phyloP scores from a whole-genome alignment of 2,329 filamentous ascomycete species.

The Annulohypoxylon truncatum region DNA sequence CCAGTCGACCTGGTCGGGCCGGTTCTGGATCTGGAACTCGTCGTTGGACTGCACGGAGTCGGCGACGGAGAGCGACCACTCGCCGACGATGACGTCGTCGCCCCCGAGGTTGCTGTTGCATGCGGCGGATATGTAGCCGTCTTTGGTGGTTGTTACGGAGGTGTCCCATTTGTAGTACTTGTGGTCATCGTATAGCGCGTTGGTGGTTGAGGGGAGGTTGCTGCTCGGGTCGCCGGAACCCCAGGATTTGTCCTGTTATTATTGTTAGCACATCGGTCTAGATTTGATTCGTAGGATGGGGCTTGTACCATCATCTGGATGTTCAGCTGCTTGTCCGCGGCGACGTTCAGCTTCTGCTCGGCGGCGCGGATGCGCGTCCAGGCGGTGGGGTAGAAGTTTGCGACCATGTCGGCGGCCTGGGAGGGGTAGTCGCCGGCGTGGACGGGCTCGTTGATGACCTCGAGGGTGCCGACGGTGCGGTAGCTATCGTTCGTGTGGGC shows the following conservation, averaged over 20 bases:
- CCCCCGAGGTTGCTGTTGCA: slow-evolving; percentile 59
- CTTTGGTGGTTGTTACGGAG: slow-evolving; percentile 56
- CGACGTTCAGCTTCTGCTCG: slow-evolving; percentile 55
- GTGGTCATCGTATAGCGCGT: slow-evolving; percentile 51
- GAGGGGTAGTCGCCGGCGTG: slow-evolving; percentile 42
- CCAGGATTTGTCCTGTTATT: slow-evolving; percentile 54
- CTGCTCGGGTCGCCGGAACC: slow-evolving; percentile 61
- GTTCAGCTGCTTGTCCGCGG: slow-evolving; percentile 56
- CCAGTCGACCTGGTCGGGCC: slow-evolving; percentile 58
- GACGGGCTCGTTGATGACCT: slow-evolving; percentile 64
- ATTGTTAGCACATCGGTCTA: slow-evolving; percentile 15
- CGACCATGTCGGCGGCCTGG: slow-evolving; percentile 51
- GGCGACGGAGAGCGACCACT: slow-evolving; percentile 67
- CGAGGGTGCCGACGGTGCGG: slow-evolving; percentile 62
- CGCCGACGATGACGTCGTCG: slow-evolving; percentile 65
- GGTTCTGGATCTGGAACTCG: slow-evolving; percentile 54
- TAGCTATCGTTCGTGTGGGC: slow-evolving; percentile 58
- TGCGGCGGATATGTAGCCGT: slow-evolving; percentile 60
- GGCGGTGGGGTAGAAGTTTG: slow-evolving; percentile 60
- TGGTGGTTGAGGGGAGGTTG: slow-evolving; percentile 53
- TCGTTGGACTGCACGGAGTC: slow-evolving; percentile 58
- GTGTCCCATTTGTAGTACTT: slow-evolving; percentile 58
- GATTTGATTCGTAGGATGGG: too few species aligned
- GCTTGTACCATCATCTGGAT: slow-evolving; percentile 53
- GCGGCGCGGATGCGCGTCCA: slow-evolving; percentile 56